Percentiles rank a stretch among this genome's conserved stretches.
These are phyloP conservation scores for Sarocladiaceae sp. DNA, from an alignment of 2,329 filamentous ascomycete species.

Conservation along the genomic window DNA sequence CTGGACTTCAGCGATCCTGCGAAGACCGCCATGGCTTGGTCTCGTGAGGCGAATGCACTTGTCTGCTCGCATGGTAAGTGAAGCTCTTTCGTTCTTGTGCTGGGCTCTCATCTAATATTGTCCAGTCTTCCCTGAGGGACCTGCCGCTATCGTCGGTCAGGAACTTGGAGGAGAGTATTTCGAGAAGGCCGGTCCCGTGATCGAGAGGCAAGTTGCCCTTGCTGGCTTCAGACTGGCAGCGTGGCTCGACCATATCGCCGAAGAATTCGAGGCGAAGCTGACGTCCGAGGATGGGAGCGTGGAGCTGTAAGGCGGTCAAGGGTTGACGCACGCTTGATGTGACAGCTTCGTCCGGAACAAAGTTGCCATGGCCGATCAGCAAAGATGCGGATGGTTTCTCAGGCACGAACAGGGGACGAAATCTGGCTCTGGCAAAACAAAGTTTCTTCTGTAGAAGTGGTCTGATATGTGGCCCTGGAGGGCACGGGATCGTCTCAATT, in stretches of 20 bases:
- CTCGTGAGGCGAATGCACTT: slow-evolving; percentile 56
- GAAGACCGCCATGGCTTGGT: slow-evolving; percentile 59
- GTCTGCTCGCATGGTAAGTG: slow-evolving; percentile 57
- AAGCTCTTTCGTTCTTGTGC: too few species aligned
- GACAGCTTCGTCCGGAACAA: background rate
- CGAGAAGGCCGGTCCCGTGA: slow-evolving; percentile 55
- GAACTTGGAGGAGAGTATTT: slow-evolving; percentile 63
- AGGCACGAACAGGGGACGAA: background rate
- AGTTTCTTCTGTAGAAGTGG: slow-evolving; percentile 7
- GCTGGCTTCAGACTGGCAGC: slow-evolving; percentile 65
- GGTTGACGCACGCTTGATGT: background rate
- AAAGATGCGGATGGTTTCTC: background rate
- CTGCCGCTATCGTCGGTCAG: slow-evolving; percentile 50
- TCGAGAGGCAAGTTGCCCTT: slow-evolving; percentile 63
- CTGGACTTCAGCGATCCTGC: slow-evolving; percentile 50
- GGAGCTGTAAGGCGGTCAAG: slow-evolving; percentile 22
- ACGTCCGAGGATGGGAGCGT: slow-evolving; percentile 18
- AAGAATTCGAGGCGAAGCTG: slow-evolving; percentile 23
- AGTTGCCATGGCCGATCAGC: background rate
- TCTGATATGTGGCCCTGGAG: background rate
- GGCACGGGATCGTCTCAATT: slow-evolving; percentile 6
- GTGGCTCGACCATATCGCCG: slow-evolving; percentile 61
- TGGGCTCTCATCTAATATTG: too few species aligned
- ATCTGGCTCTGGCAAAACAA: slow-evolving; percentile 4
- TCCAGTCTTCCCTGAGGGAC: slow-evolving; percentile 60